Percentiles rank a stretch among this genome's conserved stretches.
phyloP scores from a whole-genome alignment of 2,329 filamentous ascomycete genomes.

The Dactylonectria macrodidyma region DNA sequence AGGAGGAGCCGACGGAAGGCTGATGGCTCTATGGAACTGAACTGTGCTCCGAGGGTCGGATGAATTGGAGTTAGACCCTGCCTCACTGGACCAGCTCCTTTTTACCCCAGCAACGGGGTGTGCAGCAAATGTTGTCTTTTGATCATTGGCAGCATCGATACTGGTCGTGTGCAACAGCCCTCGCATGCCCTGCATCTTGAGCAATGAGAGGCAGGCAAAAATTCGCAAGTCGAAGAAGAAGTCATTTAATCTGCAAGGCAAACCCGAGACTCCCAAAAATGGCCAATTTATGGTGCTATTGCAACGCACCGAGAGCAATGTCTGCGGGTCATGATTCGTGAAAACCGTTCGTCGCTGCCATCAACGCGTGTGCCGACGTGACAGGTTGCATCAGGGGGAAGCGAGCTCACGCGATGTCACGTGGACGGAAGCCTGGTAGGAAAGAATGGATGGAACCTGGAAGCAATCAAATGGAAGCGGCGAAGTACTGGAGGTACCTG shows the following conservation, averaged over 20 bases:
- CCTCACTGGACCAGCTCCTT: conserved; percentile 52
- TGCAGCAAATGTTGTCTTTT: conserved; percentile 56
- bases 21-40: conserved; percentile 54
- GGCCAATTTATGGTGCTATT: not conserved
- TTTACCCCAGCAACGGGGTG: conserved; percentile 65
- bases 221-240: not conserved
- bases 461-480: conserved; percentile 12
- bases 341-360: not conserved
- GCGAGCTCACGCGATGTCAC: conserved; percentile 45
- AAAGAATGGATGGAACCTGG: not conserved
- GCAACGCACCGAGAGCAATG: conserved; percentile 6
- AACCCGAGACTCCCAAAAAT: not conserved
- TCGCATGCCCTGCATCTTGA: conserved; percentile 57
- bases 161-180: conserved; percentile 66
- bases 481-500: conserved; percentile 9
- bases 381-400: conserved; percentile 27
- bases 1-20: conserved; percentile 49
- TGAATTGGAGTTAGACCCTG: conserved; percentile 23
- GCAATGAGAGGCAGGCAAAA: conserved; percentile 15
- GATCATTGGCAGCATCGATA: conserved; percentile 61
- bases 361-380: conserved; percentile 27
- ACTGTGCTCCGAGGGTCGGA: conserved; percentile 30
- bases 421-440: conserved; percentile 28
- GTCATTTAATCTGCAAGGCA: conserved; percentile 10
- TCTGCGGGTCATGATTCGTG: conserved; percentile 17